Evolutionary conservation across 208 protist species (phyloP).

Genomic region (Tritrichomonas musculus): DNA sequence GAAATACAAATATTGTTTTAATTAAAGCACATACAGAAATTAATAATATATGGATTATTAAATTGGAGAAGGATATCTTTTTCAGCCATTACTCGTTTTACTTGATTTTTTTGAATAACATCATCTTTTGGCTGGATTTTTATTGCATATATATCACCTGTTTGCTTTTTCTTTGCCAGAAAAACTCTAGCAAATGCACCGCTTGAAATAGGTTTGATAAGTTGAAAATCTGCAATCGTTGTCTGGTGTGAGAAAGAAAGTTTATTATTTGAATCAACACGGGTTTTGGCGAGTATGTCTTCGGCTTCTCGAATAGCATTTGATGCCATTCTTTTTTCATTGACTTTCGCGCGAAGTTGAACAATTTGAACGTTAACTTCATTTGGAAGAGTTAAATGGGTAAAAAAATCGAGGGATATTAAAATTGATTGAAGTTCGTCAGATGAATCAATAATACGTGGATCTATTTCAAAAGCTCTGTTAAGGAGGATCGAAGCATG

Average conservation of each 20-base stretch:
- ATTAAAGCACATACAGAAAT: background rate
- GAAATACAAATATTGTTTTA: no score
- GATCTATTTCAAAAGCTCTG: background rate
- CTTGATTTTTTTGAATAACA: background rate
- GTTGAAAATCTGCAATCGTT: background rate
- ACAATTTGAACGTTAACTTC: no score
- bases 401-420: no score
- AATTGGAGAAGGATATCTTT: background rate
- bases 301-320: background rate
- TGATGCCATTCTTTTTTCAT: background rate
- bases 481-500: background rate
- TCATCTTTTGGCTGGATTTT: background rate
- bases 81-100: background rate
- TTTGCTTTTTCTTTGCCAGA: background rate
- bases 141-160: background rate
- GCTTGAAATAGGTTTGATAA: background rate
- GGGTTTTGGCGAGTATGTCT: background rate
- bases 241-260: no score
- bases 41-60: background rate
- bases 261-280: no score
- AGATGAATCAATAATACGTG: background rate
- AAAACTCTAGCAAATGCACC: background rate
- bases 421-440: background rate
- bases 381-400: no score
- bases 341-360: background rate